Percentiles rank a stretch among this genome's conserved stretches.
phyloP scores from a whole-genome alignment of 192 early-diverging fungal genomes.

The Linnemannia hyalina region DNA sequence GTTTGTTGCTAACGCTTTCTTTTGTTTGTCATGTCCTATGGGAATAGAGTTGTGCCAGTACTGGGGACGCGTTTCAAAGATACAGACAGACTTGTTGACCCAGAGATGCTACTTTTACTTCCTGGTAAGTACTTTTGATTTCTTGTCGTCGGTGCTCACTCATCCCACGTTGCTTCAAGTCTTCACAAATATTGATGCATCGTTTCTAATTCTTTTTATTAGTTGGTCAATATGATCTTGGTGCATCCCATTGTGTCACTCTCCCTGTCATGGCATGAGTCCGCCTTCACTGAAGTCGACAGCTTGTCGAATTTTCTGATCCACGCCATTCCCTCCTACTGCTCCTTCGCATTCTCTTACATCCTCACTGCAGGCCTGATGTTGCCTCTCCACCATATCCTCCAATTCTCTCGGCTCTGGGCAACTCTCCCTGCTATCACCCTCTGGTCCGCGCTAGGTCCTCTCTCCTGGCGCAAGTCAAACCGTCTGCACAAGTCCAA shows the following conservation, averaged over 20 bases:
- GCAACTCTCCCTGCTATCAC: conserved; percentile 28
- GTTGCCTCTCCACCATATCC: conserved; percentile 19
- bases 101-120: conserved; percentile 25
- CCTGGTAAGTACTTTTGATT: conserved; percentile 15
- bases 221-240: conserved; percentile 12
- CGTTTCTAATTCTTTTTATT: not conserved
- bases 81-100: conserved; percentile 21
- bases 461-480: conserved; percentile 37
- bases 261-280: conserved; percentile 29
- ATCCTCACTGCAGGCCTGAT: conserved; percentile 20
- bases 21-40: not conserved
- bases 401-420: conserved; percentile 29
- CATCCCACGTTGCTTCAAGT: not conserved
- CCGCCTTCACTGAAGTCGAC: not conserved
- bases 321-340: conserved; percentile 43
- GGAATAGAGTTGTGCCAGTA: conserved; percentile 22
- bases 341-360: conserved; percentile 34
- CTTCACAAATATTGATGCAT: not conserved
- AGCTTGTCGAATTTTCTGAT: conserved; percentile 9
- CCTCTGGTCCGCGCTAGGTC: conserved; percentile 31
- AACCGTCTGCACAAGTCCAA: conserved; percentile 4
- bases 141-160: not conserved
- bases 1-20: not conserved
- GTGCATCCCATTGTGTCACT: conserved; percentile 29
- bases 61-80: conserved; percentile 35